Evolutionary conservation across 2,329 filamentous ascomycete species (phyloP), one percentile per base, ranked within the genome.

Genomic region (Xylariaceae sp.): DNA sequence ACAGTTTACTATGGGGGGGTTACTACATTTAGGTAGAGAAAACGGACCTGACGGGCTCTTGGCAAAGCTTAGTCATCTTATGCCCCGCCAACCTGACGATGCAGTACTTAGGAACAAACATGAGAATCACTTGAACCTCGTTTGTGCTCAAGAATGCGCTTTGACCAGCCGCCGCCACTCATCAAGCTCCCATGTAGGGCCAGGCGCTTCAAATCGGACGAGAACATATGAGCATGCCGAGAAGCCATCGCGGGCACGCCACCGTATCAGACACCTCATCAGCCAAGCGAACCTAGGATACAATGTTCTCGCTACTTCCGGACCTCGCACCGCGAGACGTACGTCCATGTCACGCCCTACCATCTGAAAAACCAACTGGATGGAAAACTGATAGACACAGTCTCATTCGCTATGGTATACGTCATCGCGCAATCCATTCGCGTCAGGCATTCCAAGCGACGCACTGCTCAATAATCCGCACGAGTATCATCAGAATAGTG

Each of bases 401-500:
- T 84, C 85, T 33, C 83, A 89, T 66, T 79, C 82, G 45, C 77
- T 89, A 51, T 90, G 86, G 86, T 89, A 89, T 66, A 81, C 80
- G 32, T 83, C 85, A 11, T 78, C 83, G 6, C 78, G 82, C 44
- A 74, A 72, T 62, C 78, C 77, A 15, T 62, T 66, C 45, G 57
- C 63, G 27, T 54, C 61, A 10, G 61, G 64, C 52, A 64, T 68
- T 45, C 55, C 62, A 54, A 55, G 68, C 49, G 61, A 70, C 41
- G 58, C 66, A 53, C 66, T 70, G 42, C 45, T 41, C 22, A n/a
- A 31, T 31, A 33, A 55, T 65, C 46, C 60, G 64, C 39, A 62
- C 66, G 49, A 51, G 58, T 17, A 56, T 39, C 55, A 57, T 38
- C 44, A 51, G 40, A 43, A 49, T 41, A 33, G 44, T 57, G 47